Percentiles rank a stretch among this genome's conserved stretches.
Evolutionary conservation across 2,329 filamentous ascomycete species (phyloP).

Genomic region (Phoma sp.): DNA sequence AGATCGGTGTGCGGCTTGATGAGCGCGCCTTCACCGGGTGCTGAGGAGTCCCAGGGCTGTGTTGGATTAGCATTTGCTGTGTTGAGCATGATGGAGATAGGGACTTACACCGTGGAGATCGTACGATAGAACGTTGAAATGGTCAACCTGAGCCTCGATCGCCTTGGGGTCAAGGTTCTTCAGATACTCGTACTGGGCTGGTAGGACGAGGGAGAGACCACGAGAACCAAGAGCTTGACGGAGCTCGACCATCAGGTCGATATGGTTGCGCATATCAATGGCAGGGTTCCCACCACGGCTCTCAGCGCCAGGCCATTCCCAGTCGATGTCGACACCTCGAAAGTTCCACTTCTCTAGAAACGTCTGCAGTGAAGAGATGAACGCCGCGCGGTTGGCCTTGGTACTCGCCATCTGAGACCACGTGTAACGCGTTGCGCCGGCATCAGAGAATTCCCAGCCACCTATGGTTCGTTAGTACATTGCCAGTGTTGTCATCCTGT

Average conservation of each 20-base stretch:
- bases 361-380: slow-evolving; percentile 46
- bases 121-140: slow-evolving; percentile 56
- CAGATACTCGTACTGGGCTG: slow-evolving; percentile 37
- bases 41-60: slow-evolving; percentile 18
- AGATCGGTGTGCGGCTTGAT: slow-evolving; percentile 55
- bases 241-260: slow-evolving; percentile 31
- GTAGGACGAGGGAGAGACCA: slow-evolving; percentile 34
- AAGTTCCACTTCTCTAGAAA: slow-evolving; percentile 55
- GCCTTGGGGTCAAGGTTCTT: slow-evolving; percentile 34
- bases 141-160: slow-evolving; percentile 44
- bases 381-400: slow-evolving; percentile 39
- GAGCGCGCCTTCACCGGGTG: slow-evolving; percentile 37
- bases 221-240: slow-evolving; percentile 25
- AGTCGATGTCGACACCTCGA: slow-evolving; percentile 56
- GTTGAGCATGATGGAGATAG: neutral
- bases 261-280: slow-evolving; percentile 40
- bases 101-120: slow-evolving; percentile 52
- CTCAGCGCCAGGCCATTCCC: slow-evolving; percentile 46
- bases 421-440: slow-evolving; percentile 44
- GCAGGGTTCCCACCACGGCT: slow-evolving; percentile 47
- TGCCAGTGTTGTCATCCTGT: neutral
- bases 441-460: slow-evolving; percentile 47
- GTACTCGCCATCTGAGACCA: slow-evolving; percentile 46
- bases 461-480: slow-evolving; percentile 21
- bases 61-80: neutral